A percentile compares a stretch with the other conserved stretches of the same genome.
Conservation (phyloP, 1,139 yeast genomes). For the Suhomyces wounanorum region DNA sequence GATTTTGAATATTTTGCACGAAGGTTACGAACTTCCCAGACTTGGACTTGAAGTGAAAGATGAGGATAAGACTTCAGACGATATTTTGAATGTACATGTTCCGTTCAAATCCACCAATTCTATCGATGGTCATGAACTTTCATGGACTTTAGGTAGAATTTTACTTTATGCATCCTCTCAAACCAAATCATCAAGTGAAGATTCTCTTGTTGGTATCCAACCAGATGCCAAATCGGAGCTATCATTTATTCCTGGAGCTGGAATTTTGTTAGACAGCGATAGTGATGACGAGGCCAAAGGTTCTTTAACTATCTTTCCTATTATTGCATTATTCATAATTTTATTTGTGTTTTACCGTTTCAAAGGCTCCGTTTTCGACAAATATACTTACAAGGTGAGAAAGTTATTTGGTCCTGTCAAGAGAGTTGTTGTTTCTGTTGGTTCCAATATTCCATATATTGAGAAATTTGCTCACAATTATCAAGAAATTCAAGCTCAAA, state of each 20-base stretch:
- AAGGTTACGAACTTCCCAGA: conserved; percentile 75
- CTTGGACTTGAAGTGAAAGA: conserved; percentile 50
- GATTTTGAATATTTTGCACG: conserved; percentile 76
- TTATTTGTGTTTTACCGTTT: conserved; percentile 24
- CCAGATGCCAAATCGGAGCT: conserved; percentile 54
- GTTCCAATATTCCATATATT: conserved; percentile 7
- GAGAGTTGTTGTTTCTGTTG: not conserved
- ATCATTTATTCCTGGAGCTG: conserved; percentile 41
- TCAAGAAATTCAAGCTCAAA: conserved; percentile 13
- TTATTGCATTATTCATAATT: conserved; percentile 22
- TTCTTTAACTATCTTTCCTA: conserved; percentile 21
- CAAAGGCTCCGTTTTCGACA: conserved; percentile 20
- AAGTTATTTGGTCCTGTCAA: conserved; percentile 19
- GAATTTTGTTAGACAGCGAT: conserved; percentile 25
- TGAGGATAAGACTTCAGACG: conserved; percentile 20
- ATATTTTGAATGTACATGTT: conserved; percentile 40
- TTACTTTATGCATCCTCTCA: conserved; percentile 60
- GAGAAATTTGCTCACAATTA: conserved; percentile 6
- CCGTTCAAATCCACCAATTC: conserved; percentile 64
- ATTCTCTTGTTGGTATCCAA: conserved; percentile 47
- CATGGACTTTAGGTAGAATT: conserved; percentile 70
- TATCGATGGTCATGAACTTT: conserved; percentile 59
- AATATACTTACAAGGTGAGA: conserved; percentile 18
- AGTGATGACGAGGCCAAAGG: conserved; percentile 20
- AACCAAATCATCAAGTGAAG: conserved; percentile 28